Percentiles rank a stretch among this genome's conserved stretches.
Evolutionary conservation across 2,329 filamentous ascomycete genomes (phyloP).

Genomic region (Alternaria brassicae): DNA sequence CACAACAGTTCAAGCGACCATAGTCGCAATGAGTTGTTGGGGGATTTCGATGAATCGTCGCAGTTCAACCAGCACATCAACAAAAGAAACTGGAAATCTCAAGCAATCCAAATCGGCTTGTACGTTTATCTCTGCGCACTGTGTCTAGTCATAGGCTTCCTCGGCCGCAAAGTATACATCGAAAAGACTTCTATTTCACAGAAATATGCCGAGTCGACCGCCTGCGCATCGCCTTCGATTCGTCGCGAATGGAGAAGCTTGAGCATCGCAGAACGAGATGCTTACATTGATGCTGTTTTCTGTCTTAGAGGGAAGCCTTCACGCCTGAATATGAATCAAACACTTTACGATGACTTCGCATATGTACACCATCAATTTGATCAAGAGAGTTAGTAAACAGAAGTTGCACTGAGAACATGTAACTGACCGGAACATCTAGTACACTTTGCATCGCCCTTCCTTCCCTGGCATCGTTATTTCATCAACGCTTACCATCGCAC

Average conservation of each 20-base stretch:
- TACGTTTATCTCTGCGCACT: too few species aligned
- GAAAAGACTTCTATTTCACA: too few species aligned
- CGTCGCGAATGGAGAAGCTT: conserved; percentile 9
- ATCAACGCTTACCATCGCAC: conserved; percentile 41
- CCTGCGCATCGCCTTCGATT: background rate
- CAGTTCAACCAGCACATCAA: too few species aligned
- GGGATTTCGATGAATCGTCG: too few species aligned
- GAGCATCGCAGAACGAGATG: conserved; percentile 7
- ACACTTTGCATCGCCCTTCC: conserved; percentile 42
- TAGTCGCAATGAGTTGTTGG: too few species aligned
- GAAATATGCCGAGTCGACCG: too few species aligned
- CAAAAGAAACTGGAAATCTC: too few species aligned
- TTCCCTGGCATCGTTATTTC: conserved; percentile 50
- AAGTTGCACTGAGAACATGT: background rate
- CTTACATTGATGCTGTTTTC: conserved; percentile 39
- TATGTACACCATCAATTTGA: conserved; percentile 31
- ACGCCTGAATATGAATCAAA: conserved; percentile 25
- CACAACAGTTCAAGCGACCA: too few species aligned
- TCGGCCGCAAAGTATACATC: too few species aligned
- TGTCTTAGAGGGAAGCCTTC: conserved; percentile 37
- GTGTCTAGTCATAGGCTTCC: too few species aligned
- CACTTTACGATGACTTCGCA: conserved; percentile 46
- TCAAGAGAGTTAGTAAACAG: background rate
- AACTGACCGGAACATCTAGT: conserved; percentile 17
- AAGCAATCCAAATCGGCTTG: too few species aligned